Evolutionary conservation across 1,284 basidiomycete species (phyloP), one percentile per base, ranked within the genome.

Genomic region (Wolfiporia cocos): DNA sequence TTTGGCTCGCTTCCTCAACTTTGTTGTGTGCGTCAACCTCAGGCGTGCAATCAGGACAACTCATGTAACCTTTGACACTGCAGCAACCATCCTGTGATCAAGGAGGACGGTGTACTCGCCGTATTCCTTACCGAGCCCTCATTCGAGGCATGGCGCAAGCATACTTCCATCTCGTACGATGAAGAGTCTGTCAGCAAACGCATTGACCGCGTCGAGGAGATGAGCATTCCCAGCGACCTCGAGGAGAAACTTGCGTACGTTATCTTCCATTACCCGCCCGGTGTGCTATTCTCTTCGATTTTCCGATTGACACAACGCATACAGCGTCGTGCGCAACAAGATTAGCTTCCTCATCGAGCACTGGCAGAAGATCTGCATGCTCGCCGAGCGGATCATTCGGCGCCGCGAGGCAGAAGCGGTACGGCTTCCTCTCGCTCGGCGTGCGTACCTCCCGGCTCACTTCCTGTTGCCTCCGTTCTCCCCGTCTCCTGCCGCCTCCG

Each of bases 81-180:
- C 47, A 90, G 87, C 50, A 95, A 94, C 51, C 93, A 97, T 55
- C 93, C 93, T 0, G 74, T 92, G 21, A 75, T 96, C 46, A 87
- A 84, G 56, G 84, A 87, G 17, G 93, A 97, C 49, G 88, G 83
- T 9, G 67, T 94, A 5, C 69, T 97, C 4, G 70, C 78, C 5
- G 81, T 80, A 0, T 97, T 97, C 66, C 68, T 94, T 17, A 78
- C 81, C 1, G 87, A 91, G 54, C 71, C 78, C 0, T 83, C 85
- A 5, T 86, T 94, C 50, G 92, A 94, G 58, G 68, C 71, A 36
- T 95, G 92, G 92, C 73, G 90, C 34, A 93, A 91, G 56, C 74
- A 82, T 41, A 71, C 77, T 1, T 54, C 72, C 0, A 66, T 88
- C 7, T 81, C 84, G 5, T 69, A 90, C 30, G 91, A 95, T 21